These are phyloP conservation scores for Phialemoniopsis sp. DNA, from an alignment of 2,329 filamentous ascomycete genomes.

Conservation along the genomic window DNA sequence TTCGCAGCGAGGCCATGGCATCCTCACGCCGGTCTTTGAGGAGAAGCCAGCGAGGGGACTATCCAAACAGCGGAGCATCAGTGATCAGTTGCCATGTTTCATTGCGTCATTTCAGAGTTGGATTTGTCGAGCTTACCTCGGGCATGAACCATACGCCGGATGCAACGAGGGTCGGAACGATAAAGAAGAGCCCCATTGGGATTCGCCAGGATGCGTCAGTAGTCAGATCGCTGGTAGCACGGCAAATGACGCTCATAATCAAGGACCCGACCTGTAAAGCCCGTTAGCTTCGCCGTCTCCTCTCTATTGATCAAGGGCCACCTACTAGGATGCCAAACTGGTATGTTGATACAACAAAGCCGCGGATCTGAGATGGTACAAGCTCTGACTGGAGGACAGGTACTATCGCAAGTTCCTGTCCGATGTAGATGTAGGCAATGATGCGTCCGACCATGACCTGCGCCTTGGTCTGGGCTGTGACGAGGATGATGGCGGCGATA, in stretches of 20 bases:
- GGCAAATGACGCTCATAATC: slow-evolving; percentile 17
- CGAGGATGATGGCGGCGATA: slow-evolving; percentile 5
- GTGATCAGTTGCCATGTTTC: no score
- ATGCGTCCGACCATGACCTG: slow-evolving; percentile 12
- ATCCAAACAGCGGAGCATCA: no score
- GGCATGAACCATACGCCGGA: slow-evolving; percentile 20
- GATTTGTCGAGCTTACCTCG: no score
- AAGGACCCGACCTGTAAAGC: no score
- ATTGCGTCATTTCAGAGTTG: no score
- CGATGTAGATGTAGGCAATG: slow-evolving; percentile 30
- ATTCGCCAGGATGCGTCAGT: slow-evolving; percentile 25
- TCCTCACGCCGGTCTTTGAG: slow-evolving; percentile 9
- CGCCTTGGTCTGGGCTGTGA: slow-evolving; percentile 6
- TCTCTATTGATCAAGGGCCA: no score
- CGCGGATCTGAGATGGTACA: slow-evolving; percentile 20
- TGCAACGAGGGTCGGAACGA: slow-evolving; percentile 21
- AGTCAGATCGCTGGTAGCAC: slow-evolving; percentile 19
- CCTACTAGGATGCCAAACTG: slow-evolving; percentile 22
- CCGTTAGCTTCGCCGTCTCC: no score
- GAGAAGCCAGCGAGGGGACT: slow-evolving; percentile 18
- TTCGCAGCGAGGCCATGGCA: no score
- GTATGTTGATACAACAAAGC: slow-evolving; percentile 27
- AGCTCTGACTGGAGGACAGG: slow-evolving; percentile 29
- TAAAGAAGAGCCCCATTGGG: slow-evolving; percentile 26
- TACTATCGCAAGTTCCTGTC: slow-evolving; percentile 31